phyloP scores from a whole-genome alignment of 2,329 filamentous ascomycete genomes.

The Xylariaceae sp. region DNA sequence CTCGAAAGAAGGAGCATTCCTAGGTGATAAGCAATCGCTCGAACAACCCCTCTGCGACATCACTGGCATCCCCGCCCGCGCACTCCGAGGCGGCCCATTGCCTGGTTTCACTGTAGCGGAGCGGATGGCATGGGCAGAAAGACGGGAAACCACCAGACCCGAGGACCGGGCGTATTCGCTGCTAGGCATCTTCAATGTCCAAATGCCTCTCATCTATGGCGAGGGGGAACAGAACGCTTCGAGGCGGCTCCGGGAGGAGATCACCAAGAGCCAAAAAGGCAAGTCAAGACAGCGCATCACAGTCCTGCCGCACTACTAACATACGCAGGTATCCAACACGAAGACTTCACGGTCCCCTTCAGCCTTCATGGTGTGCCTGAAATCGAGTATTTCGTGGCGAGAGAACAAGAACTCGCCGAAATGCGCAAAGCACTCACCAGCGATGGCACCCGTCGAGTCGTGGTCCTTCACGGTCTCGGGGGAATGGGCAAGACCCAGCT shows the following conservation, averaged over 20 bases:
- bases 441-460: conserved; percentile 19
- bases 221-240: conserved; percentile 15
- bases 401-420: conserved; percentile 9
- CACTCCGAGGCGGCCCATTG: conserved; percentile 2
- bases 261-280: conserved; percentile 9
- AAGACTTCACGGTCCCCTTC: conserved; percentile 8
- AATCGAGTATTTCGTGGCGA: conserved; percentile 9
- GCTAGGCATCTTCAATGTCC: conserved; percentile 17
- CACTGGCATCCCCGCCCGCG: conserved; percentile 2
- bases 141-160: conserved; percentile 13
- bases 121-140: conserved; percentile 8
- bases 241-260: conserved; percentile 12
- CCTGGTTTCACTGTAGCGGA: conserved; percentile 2
- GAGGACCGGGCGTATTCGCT: conserved; percentile 18
- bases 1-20: neutral
- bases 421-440: conserved; percentile 2
- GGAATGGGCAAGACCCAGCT: conserved; percentile 16
- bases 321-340: neutral
- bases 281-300: neutral
- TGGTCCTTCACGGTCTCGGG: conserved; percentile 14
- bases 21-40: conserved; percentile 2
- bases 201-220: conserved; percentile 9
- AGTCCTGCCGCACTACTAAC: neutral
- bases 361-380: conserved; percentile 7
- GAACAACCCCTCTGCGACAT: neutral